Evolutionary conservation across 2,329 filamentous ascomycete genomes (phyloP).

Genomic region (Pleoardoris graminearum): DNA sequence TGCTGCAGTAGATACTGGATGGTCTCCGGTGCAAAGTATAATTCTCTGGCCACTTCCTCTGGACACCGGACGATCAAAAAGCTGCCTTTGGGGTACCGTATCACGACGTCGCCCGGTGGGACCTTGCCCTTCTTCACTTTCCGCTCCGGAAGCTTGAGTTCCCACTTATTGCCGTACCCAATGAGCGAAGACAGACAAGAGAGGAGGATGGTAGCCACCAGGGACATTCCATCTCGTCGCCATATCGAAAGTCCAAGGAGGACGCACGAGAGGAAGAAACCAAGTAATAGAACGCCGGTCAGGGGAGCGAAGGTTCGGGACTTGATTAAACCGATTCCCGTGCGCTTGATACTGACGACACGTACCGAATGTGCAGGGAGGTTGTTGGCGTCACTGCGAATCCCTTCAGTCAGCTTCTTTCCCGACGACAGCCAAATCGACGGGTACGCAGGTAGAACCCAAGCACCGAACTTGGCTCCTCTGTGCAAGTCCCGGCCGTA

Average conservation of each 20-base stretch:
- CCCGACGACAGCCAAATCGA: background rate
- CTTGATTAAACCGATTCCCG: constrained; percentile 41
- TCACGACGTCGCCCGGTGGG: constrained; percentile 52
- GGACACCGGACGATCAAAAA: constrained; percentile 55
- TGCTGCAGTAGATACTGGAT: constrained; percentile 52
- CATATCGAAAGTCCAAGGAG: constrained; percentile 52
- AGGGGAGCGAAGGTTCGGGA: constrained; percentile 52
- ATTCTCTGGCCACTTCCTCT: constrained; percentile 55
- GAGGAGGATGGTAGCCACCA: constrained; percentile 53
- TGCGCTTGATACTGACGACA: constrained; percentile 46
- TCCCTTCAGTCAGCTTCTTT: background rate
- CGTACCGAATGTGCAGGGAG: constrained; percentile 47
- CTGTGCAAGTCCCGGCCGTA: background rate
- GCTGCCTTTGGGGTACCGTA: constrained; percentile 56
- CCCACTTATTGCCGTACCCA: constrained; percentile 56
- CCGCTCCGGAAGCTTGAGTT: constrained; percentile 47
- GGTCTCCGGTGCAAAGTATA: constrained; percentile 57
- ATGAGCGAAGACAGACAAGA: constrained; percentile 55
- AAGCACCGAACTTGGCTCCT: background rate
- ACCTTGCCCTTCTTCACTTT: constrained; percentile 34
- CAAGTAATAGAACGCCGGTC: constrained; percentile 50
- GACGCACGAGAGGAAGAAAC: constrained; percentile 48
- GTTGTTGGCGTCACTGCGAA: constrained; percentile 39
- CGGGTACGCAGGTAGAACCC: background rate
- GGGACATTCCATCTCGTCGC: constrained; percentile 55